Evolutionary conservation across 768 basidiomycete genomes (phyloP).

Genomic region (Sarcomyxa edulis): DNA sequence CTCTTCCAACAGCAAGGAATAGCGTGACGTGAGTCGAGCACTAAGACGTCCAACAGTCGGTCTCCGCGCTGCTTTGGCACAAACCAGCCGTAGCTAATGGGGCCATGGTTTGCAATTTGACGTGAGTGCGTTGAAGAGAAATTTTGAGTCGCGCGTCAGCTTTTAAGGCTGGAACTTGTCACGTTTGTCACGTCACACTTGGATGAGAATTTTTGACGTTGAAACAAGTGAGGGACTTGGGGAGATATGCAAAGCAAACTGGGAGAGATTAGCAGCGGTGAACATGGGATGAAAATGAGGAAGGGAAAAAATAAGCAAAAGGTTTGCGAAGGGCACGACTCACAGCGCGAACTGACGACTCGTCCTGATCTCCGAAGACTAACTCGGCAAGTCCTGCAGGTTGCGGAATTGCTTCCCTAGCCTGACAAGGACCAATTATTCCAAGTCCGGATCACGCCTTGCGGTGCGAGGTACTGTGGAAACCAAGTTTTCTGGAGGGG

Average conservation of each 20-base stretch:
- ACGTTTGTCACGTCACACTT: too few species aligned
- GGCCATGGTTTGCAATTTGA: constrained; percentile 36
- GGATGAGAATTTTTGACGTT: too few species aligned
- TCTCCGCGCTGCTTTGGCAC: constrained; percentile 35
- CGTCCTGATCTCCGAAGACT: constrained; percentile 88
- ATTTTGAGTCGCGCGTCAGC: too few species aligned
- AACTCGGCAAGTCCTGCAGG: constrained; percentile 83
- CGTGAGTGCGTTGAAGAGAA: constrained; percentile 34
- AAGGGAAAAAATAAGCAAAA: constrained; percentile 35
- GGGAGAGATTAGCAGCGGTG: too few species aligned
- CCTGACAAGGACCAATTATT: constrained; percentile 81
- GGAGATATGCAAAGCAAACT: too few species aligned
- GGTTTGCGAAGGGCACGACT: constrained; percentile 75
- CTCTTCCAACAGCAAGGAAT: not conserved
- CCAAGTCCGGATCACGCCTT: constrained; percentile 64
- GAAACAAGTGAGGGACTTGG: too few species aligned
- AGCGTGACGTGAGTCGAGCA: constrained; percentile 9
- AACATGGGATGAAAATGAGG: too few species aligned
- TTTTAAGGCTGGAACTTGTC: too few species aligned
- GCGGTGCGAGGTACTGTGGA: constrained; percentile 60
- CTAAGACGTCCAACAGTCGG: constrained; percentile 12
- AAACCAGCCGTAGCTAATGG: constrained; percentile 25
- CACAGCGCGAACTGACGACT: constrained; percentile 79
- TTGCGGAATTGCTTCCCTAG: constrained; percentile 95
- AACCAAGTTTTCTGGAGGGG: constrained; percentile 95